These are phyloP conservation scores for Trichoderma gamsii DNA, from an alignment of 495 filamentous ascomycete genomes.

Conservation along the genomic window DNA sequence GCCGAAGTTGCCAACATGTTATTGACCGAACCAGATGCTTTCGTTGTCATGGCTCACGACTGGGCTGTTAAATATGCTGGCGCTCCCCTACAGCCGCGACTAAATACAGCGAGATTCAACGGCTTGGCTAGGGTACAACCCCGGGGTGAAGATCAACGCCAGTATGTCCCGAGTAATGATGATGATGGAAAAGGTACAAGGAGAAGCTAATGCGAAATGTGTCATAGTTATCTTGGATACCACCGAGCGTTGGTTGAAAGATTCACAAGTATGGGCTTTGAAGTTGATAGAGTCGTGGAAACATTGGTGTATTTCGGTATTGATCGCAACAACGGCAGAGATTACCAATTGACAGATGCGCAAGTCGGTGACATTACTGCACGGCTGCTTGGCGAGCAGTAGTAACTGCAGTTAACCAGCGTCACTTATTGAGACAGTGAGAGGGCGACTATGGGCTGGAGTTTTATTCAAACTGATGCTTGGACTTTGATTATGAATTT, in stretches of 20 bases:
- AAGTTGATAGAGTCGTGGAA: constrained; percentile 77
- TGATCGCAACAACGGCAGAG: constrained; percentile 65
- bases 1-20: constrained; percentile 93
- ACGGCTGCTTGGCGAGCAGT: constrained; percentile 72
- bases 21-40: constrained; percentile 67
- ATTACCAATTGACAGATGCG: constrained; percentile 77
- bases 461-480: neutral
- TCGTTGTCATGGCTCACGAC: constrained; percentile 75
- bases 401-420: constrained; percentile 26
- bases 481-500: neutral
- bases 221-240: constrained; percentile 76
- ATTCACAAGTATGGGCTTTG: constrained; percentile 93
- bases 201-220: neutral
- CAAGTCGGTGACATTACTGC: constrained; percentile 88
- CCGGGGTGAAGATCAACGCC: neutral
- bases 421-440: neutral
- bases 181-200: neutral
- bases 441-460: too few species aligned
- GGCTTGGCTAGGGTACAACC: neutral
- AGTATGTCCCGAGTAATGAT: neutral
- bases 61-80: constrained; percentile 84
- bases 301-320: constrained; percentile 81
- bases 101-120: neutral
- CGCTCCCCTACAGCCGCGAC: constrained; percentile 50
- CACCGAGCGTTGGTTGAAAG: constrained; percentile 78